Percentiles rank a stretch among this genome's conserved stretches.
phyloP scores from a whole-genome alignment of 108 stramenopile species.

The Chaetoceros muelleri region DNA sequence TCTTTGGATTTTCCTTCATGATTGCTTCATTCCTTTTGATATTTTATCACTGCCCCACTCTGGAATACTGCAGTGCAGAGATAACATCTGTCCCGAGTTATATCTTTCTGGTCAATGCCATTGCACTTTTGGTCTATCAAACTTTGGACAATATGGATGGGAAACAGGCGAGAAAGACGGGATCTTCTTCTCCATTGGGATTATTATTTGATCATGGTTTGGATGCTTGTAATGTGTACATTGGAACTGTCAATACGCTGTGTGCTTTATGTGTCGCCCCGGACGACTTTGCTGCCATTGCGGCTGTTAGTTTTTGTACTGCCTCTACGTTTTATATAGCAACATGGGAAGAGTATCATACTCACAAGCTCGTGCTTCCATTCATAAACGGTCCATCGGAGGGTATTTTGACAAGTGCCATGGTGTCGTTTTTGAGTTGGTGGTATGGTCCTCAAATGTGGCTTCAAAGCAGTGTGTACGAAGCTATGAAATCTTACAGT shows the following conservation, averaged over 20 bases:
- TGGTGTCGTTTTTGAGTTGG: slow-evolving; percentile 44
- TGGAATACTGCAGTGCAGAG: slow-evolving; percentile 6
- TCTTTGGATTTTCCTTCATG: slow-evolving; percentile 73
- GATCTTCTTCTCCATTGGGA: slow-evolving; percentile 82
- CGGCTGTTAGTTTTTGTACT: slow-evolving; percentile 46
- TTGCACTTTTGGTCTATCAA: slow-evolving; percentile 88
- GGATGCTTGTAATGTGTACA: slow-evolving; percentile 84
- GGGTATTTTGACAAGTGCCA: slow-evolving; percentile 54
- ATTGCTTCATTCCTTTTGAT: slow-evolving; percentile 48
- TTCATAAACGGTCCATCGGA: slow-evolving; percentile 79
- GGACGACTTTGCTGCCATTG: slow-evolving; percentile 17
- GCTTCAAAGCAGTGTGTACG: slow-evolving; percentile 38
- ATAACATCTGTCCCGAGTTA: slow-evolving; percentile 41
- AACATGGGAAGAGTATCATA: slow-evolving; percentile 85
- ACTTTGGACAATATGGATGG: slow-evolving; percentile 99
- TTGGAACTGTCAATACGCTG: slow-evolving; percentile 64
- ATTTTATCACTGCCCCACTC: slow-evolving; percentile 50
- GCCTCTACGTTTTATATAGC: slow-evolving; percentile 61
- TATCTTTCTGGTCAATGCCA: slow-evolving; percentile 78
- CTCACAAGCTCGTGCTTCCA: slow-evolving; percentile 68
- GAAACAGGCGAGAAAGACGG: slow-evolving; percentile 91
- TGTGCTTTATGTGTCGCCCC: slow-evolving; percentile 51
- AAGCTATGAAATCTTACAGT: slow-evolving; percentile 8
- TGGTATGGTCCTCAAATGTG: slow-evolving; percentile 43
- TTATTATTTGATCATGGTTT: slow-evolving; percentile 96